These are phyloP conservation scores for Neopestalotiopsis clavispora DNA, from an alignment of 2,329 filamentous ascomycete genomes.

Conservation along the genomic window DNA sequence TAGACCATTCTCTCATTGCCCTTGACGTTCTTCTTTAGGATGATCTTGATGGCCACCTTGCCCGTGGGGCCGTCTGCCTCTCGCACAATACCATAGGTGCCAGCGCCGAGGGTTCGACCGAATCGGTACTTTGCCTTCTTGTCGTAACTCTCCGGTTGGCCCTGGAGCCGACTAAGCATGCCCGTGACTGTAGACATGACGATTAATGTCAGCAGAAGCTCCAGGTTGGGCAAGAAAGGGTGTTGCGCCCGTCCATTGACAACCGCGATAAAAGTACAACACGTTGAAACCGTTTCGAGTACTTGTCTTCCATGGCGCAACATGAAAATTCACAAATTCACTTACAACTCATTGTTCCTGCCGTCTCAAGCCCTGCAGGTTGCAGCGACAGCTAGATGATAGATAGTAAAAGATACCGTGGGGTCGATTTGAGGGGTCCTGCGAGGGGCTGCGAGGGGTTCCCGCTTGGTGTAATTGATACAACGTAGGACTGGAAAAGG, in stretches of 20 bases:
- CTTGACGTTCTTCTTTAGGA: slow-evolving; percentile 98
- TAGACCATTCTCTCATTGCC: slow-evolving; percentile 99
- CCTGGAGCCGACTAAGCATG: slow-evolving; percentile 95
- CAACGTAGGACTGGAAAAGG: not conserved
- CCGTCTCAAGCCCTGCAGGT: slow-evolving; percentile 12
- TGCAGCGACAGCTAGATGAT: slow-evolving; percentile 10
- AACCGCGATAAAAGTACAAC: not conserved
- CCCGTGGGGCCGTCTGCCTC: slow-evolving; percentile 86
- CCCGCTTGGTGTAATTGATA: not conserved
- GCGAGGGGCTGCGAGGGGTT: not conserved
- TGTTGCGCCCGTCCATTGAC: not conserved
- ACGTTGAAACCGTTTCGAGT: not conserved
- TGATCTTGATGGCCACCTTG: slow-evolving; percentile 97
- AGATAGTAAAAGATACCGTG: slow-evolving; percentile 8
- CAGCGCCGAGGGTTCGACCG: slow-evolving; percentile 90
- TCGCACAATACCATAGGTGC: slow-evolving; percentile 97
- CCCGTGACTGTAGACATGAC: slow-evolving; percentile 65
- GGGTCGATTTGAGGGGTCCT: not conserved
- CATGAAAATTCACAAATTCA: not conserved
- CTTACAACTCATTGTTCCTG: slow-evolving; percentile 16
- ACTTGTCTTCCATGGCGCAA: not conserved
- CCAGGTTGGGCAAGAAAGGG: not conserved
- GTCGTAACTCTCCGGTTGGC: slow-evolving; percentile 97
- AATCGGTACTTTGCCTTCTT: slow-evolving; percentile 96
- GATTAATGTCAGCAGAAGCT: slow-evolving; percentile 18